These are phyloP conservation scores for Talaromyces adpressus DNA, from an alignment of 495 filamentous ascomycete genomes.

Conservation along the genomic window DNA sequence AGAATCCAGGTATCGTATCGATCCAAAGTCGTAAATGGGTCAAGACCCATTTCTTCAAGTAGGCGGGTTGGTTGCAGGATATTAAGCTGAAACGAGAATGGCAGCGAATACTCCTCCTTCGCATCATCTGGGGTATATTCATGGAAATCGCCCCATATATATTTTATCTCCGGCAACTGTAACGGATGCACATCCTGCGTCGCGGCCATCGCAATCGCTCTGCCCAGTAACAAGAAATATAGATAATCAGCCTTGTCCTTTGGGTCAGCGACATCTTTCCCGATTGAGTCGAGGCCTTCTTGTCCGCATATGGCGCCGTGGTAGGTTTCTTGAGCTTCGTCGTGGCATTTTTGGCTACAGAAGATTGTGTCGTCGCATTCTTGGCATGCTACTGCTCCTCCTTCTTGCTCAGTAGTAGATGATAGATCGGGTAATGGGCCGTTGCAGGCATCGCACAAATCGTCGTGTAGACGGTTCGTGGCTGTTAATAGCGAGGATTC, in stretches of 20 bases:
- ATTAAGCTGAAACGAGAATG: constrained; percentile 83
- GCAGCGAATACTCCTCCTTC: constrained; percentile 41
- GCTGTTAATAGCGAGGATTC: constrained; percentile 79
- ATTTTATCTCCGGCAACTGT: constrained; percentile 76
- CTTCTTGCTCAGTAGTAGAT: constrained; percentile 15
- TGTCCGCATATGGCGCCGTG: constrained; percentile 79
- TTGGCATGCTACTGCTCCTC: constrained; percentile 51
- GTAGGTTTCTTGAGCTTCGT: constrained; percentile 65
- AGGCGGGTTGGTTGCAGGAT: constrained; percentile 77
- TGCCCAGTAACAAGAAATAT: constrained; percentile 71
- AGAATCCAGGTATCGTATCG: constrained; percentile 84
- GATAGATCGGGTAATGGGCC: constrained; percentile 59
- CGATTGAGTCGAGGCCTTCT: constrained; percentile 70
- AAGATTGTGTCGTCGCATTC: constrained; percentile 81
- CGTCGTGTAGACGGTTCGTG: constrained; percentile 71
- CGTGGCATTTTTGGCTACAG: constrained; percentile 68
- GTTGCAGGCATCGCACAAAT: constrained; percentile 79
- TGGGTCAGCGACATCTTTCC: constrained; percentile 64
- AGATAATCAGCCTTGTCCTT: constrained; percentile 67
- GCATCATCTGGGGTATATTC: constrained; percentile 19
- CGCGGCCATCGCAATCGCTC: constrained; percentile 76
- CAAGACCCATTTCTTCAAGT: constrained; percentile 83
- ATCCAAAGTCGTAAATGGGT: constrained; percentile 62
- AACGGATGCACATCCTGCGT: constrained; percentile 80
- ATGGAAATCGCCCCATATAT: constrained; percentile 86